phyloP scores from a whole-genome alignment of 805 yeast genomes.

The Metschnikowia amazonensis region DNA sequence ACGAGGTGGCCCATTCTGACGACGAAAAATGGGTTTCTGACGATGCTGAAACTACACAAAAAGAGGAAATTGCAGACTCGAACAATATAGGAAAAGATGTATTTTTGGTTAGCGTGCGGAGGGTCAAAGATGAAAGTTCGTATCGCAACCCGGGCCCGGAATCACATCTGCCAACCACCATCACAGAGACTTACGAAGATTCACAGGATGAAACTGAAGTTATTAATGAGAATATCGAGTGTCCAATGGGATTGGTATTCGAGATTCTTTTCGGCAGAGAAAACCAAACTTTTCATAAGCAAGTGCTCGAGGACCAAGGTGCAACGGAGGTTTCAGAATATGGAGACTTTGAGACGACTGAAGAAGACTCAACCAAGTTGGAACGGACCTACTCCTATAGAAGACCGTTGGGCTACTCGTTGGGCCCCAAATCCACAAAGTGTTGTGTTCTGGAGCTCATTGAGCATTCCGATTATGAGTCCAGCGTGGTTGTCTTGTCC shows the following conservation, averaged over 20 bases:
- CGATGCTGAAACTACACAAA: neutral
- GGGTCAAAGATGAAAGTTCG: conserved; percentile 35
- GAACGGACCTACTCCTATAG: conserved; percentile 53
- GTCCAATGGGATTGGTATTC: conserved; percentile 64
- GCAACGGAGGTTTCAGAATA: conserved; percentile 54
- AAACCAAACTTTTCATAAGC: conserved; percentile 43
- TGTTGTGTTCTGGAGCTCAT: conserved; percentile 62
- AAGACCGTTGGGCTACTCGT: conserved; percentile 62
- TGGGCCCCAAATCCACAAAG: conserved; percentile 74
- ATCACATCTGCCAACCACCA: conserved; percentile 46
- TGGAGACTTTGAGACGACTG: conserved; percentile 10
- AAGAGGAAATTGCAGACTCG: neutral
- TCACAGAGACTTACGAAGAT: conserved; percentile 8
- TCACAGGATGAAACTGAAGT: conserved; percentile 51
- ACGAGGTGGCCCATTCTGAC: conserved; percentile 13
- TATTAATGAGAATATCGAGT: conserved; percentile 48
- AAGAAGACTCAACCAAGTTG: conserved; percentile 26
- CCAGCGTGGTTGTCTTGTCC: conserved; percentile 49
- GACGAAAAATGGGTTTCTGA: conserved; percentile 8
- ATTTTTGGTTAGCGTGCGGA: conserved; percentile 16
- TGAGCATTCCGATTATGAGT: conserved; percentile 48
- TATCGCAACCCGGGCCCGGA: conserved; percentile 39
- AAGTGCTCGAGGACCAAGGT: conserved; percentile 54
- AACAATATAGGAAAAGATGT: neutral
- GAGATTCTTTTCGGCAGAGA: conserved; percentile 56